Conservation (phyloP, 1,139 yeast genomes). For the Citeromyces hawaiiensis region DNA sequence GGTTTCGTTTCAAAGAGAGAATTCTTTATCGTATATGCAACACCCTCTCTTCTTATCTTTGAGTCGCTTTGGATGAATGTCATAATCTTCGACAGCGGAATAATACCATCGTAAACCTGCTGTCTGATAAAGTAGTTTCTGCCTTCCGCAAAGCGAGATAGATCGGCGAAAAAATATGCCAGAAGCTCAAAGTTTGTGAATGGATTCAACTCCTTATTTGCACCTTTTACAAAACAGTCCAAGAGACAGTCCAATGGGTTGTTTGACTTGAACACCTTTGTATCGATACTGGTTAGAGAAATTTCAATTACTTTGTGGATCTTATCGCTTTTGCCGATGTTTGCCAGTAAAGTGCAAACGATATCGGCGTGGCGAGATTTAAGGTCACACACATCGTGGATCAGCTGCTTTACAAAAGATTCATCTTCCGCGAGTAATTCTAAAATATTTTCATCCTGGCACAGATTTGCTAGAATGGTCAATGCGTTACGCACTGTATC, state of each 20-base stretch:
- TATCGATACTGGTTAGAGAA: slow-evolving; percentile 14
- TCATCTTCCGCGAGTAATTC: slow-evolving; percentile 52
- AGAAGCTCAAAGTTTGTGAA: slow-evolving; percentile 72
- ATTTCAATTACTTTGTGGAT: slow-evolving; percentile 39
- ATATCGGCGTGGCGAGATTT: slow-evolving; percentile 64
- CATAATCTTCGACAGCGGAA: slow-evolving; percentile 67
- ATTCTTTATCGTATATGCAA: slow-evolving; percentile 86
- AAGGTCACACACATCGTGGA: slow-evolving; percentile 38
- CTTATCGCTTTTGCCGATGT: slow-evolving; percentile 66
- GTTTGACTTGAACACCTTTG: slow-evolving; percentile 35
- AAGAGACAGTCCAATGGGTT: slow-evolving; percentile 69
- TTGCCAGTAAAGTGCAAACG: slow-evolving; percentile 73
- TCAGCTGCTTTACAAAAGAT: slow-evolving; percentile 40
- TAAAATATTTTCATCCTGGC: slow-evolving; percentile 59
- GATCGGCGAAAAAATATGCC: slow-evolving; percentile 81
- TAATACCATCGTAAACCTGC: slow-evolving; percentile 64
- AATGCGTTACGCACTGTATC: slow-evolving; percentile 52
- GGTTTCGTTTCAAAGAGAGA: slow-evolving; percentile 67
- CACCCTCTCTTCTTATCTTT: slow-evolving; percentile 79
- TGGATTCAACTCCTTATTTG: slow-evolving; percentile 55
- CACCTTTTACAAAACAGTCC: slow-evolving; percentile 86
- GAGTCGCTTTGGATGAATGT: slow-evolving; percentile 79
- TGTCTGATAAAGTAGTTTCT: slow-evolving; percentile 62
- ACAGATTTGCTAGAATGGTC: slow-evolving; percentile 71
- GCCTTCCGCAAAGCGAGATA: slow-evolving; percentile 63